Base-by-base conservation (phyloP, 352 stramenopile species). In the Pythium periplocum region DNA sequence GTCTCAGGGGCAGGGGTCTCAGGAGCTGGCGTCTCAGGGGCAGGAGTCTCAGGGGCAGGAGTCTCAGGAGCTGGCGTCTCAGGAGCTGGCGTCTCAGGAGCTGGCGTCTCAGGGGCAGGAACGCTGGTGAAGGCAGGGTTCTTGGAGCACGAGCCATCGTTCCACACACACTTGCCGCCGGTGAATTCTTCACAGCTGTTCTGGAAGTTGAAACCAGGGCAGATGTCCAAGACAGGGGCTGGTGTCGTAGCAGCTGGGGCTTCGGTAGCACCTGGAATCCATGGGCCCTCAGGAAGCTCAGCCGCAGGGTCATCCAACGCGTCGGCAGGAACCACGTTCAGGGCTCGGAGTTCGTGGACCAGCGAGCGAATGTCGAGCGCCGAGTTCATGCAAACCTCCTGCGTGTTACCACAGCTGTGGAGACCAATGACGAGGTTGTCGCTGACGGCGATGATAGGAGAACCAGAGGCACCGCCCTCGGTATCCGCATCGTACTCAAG, bases 381-480 rank as follows among this genome's bases (percentile, higher is more conserved):
- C 17, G 55, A 46, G 54, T 77, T 80, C 38, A 53, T 38, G 53
- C 67, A 74, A 11, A 30, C 37, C n/a, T 41, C 54, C 3, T 17
- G 9, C 2, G 37, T 39, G 10, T 53, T 53, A 4, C 71, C 75
- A 45, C 75, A 86, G 51, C 68, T 68, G 61, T 86, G 75, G 9
- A 86, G 65, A 4, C 54, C 72, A 1, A 83, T 54, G 4, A 85
- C 75, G 4, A 17, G 2, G 54, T 85, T 81, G 52, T 83, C 71
- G 1, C 49, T 55, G n/a, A 56, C 43, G 4, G 61, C 63, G 6
- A 82, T 46, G 4, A 85, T 61, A 0, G 71, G 74, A 12, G 71
- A 82, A 4, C 74, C 74, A 0, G 70, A 84, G 0, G 73, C 74
- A 0, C 73, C 68, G 1, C 41, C 31, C 26, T 70, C 48, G 2